These are phyloP conservation scores for Amaranthus palmeri DNA, from an alignment of 148 eudicot species.

Conservation along the genomic window DNA sequence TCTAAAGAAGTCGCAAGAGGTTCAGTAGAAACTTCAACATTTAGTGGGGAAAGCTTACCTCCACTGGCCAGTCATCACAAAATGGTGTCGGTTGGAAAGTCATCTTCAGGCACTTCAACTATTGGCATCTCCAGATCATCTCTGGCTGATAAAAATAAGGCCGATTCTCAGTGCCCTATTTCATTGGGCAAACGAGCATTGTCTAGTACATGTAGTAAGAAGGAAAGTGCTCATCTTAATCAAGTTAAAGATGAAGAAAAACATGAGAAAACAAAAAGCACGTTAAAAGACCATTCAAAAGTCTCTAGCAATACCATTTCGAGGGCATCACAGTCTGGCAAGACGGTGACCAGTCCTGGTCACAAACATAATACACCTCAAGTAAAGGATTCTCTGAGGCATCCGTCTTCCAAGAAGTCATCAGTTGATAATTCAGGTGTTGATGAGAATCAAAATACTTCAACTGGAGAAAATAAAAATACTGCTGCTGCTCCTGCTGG, in stretches of 20 bases:
- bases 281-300: slow-evolving; percentile 50
- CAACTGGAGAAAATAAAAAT: slow-evolving; percentile 40
- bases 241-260: slow-evolving; percentile 29
- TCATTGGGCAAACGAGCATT: slow-evolving; percentile 31
- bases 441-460: slow-evolving; percentile 37
- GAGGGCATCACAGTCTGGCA: slow-evolving; percentile 47
- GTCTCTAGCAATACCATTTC: slow-evolving; percentile 33
- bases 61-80: slow-evolving; percentile 43
- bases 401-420: slow-evolving; percentile 50
- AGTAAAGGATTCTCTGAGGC: slow-evolving; percentile 40
- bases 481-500: slow-evolving; percentile 30
- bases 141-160: slow-evolving; percentile 38
- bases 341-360: slow-evolving; percentile 35
- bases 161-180: slow-evolving; percentile 32
- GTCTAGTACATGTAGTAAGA: slow-evolving; percentile 34
- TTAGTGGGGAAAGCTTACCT: slow-evolving; percentile 28
- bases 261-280: slow-evolving; percentile 41
- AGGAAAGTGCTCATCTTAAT: slow-evolving; percentile 35
- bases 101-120: slow-evolving; percentile 6
- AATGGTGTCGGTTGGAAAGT: slow-evolving; percentile 37
- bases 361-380: slow-evolving; percentile 43
- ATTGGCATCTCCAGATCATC: slow-evolving; percentile 30
- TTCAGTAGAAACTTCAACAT: slow-evolving; percentile 36
- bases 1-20: slow-evolving; percentile 33
- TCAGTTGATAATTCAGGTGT: slow-evolving; percentile 24